Conservation (phyloP, 805 yeast species). For the Ogataea parapolymorpha region DNA sequence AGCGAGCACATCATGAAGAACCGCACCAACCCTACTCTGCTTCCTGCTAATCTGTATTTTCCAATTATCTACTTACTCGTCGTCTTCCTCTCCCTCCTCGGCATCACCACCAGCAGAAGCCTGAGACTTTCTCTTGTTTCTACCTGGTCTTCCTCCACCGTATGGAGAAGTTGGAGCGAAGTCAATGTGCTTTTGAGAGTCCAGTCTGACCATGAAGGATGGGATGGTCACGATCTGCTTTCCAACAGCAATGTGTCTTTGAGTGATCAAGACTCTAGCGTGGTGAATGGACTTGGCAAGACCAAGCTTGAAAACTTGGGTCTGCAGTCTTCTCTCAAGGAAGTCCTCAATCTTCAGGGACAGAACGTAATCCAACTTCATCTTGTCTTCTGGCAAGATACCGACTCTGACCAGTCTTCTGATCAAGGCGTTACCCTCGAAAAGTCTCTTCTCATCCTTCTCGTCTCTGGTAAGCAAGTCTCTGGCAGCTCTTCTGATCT, state of each 20-base stretch:
- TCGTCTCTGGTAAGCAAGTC: conserved; percentile 99
- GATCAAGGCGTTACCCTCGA: conserved; percentile 99
- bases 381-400: conserved; percentile 98
- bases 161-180: conserved; percentile 98
- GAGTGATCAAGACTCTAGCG: conserved; percentile 97
- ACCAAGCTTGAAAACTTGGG: conserved; percentile 99
- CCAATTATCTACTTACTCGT: conserved; percentile 42
- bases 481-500: conserved; percentile 99
- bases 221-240: conserved; percentile 98
- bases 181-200: conserved; percentile 99
- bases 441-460: conserved; percentile 99
- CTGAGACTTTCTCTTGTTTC: conserved; percentile 95
- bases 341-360: conserved; percentile 98
- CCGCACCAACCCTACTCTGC: neutral
- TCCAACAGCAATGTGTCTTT: conserved; percentile 99
- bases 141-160: conserved; percentile 99
- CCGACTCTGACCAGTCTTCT: conserved; percentile 99
- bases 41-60: conserved; percentile 1
- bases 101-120: conserved; percentile 62
- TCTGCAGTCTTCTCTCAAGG: conserved; percentile 99
- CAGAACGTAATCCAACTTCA: conserved; percentile 99
- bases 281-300: conserved; percentile 99
- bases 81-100: conserved; percentile 47
- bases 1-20: neutral
- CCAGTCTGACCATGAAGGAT: conserved; percentile 99